phyloP scores from a whole-genome alignment of 1,284 basidiomycete species.

The Sporisorium iseilematis-ciliati region DNA sequence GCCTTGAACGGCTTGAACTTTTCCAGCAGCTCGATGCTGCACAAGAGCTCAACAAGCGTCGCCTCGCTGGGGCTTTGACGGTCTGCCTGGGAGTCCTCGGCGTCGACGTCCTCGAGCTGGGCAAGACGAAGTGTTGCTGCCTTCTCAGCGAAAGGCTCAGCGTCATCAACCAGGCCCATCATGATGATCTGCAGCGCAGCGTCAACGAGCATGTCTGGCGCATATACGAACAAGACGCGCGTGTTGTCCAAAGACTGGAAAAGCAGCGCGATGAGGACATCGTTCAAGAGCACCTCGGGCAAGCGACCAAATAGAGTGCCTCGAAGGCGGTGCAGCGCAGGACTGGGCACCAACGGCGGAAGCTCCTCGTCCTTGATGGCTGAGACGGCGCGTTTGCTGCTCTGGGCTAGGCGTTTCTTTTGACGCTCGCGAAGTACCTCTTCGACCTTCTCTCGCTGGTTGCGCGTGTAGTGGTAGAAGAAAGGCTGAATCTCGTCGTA shows the following conservation, averaged over 20 bases:
- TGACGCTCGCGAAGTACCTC: constrained; percentile 73
- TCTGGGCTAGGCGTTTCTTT: constrained; percentile 40
- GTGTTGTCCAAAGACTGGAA: constrained; percentile 53
- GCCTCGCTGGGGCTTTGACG: constrained; percentile 8
- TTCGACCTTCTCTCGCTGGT: constrained; percentile 94
- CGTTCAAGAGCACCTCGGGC: constrained; percentile 35
- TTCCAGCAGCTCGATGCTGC: constrained; percentile 44
- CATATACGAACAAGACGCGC: constrained; percentile 29
- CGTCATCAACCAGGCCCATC: constrained; percentile 57
- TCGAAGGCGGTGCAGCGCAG: constrained; percentile 37
- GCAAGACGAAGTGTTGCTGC: constrained; percentile 18
- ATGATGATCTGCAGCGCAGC: constrained; percentile 78
- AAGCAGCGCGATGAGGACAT: constrained; percentile 52
- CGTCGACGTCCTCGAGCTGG: constrained; percentile 16
- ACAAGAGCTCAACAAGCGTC: constrained; percentile 52
- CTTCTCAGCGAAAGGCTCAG: constrained; percentile 40
- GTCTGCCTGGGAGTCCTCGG: constrained; percentile 8
- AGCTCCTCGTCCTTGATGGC: constrained; percentile 50
- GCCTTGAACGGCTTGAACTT: constrained; percentile 57
- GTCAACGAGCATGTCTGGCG: constrained; percentile 84
- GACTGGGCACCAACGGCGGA: constrained; percentile 22
- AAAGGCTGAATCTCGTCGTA: constrained; percentile 93
- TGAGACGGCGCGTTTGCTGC: constrained; percentile 24
- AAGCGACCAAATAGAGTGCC: constrained; percentile 52
- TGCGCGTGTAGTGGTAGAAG: constrained; percentile 95